A percentile compares a stretch with the other conserved stretches of the same genome.
phyloP scores from a whole-genome alignment of 2,329 filamentous ascomycete genomes.

The Bipolaris victoriae region DNA sequence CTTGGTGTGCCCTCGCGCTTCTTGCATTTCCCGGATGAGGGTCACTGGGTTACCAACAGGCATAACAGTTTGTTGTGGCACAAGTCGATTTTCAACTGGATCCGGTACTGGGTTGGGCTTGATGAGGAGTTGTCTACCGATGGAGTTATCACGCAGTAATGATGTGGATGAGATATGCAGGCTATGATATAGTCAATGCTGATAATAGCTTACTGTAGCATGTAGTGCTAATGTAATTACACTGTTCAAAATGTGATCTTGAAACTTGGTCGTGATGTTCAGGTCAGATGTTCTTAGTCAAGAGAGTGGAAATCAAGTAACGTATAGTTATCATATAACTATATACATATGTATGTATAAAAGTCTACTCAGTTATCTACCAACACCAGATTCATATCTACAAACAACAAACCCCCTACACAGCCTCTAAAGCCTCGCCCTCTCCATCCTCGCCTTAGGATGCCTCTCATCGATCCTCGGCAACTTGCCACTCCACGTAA shows the following conservation, averaged over 20 bases:
- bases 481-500: constrained; percentile 18
- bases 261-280: too few relatives aligned
- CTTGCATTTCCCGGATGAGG: constrained; percentile 79
- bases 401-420: not conserved
- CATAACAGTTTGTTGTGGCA: constrained; percentile 94
- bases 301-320: too few relatives aligned
- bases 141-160: constrained; percentile 42
- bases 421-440: constrained; percentile 2
- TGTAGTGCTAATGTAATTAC: too few relatives aligned
- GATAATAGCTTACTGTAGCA: too few relatives aligned
- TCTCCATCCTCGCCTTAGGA: constrained; percentile 5
- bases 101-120: constrained; percentile 40
- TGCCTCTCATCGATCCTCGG: constrained; percentile 16
- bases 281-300: too few relatives aligned
- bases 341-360: not conserved
- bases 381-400: not conserved
- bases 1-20: constrained; percentile 76
- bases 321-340: too few relatives aligned
- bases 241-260: too few relatives aligned
- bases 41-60: constrained; percentile 83
- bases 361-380: too few relatives aligned
- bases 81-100: constrained; percentile 52
- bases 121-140: constrained; percentile 41
- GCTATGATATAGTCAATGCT: not conserved
- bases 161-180: not conserved